Base-by-base conservation (phyloP, 768 basidiomycete species). In the Suillus americanus region DNA sequence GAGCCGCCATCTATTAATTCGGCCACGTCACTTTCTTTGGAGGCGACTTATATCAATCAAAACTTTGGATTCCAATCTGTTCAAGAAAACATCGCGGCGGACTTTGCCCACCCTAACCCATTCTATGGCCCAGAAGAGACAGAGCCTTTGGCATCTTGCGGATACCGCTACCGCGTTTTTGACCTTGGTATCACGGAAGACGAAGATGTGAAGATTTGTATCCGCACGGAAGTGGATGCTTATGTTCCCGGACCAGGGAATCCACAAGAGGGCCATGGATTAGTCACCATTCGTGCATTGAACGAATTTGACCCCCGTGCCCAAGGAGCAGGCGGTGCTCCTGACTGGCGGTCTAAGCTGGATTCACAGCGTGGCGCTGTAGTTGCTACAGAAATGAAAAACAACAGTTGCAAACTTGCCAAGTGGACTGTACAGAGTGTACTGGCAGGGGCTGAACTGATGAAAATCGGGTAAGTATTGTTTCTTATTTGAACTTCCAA, bases 331-430 rank as follows among this genome's bases (percentile, higher is more conserved):
- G 97, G 95, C 33, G 95, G 95, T 57, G 95, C 97, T 20, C 93
- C 95, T n/a, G 97, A 99, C 77, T 99, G 97, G 97, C 87, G 96
- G 40, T 86, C 92, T n/a, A 97, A 97, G 79, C 81, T 99, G 50
- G 97, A 99, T 78, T 89, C 92, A 5, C 95, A 98, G 78, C 88
- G 95, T 53, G 97, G 97, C 67, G 97, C 97, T 2, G 97, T 99
- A 50, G 95, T 99, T 65, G 95, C 97, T 41, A 96, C 94, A 30
- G 97, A 99, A 83, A 99, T 99, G 97, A 99, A 99, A 82, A 99
- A 99, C 79, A 99, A 99, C 80, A 93, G 90, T 70, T 95, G 90
- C 80, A 99, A 99, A 77, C 85, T 99, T 35, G 95, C 96, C 23
- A 91, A 97, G 72, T 99, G 97, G 95, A 90, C 97, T 0, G 93